Conservation (phyloP, 768 basidiomycete species). For the Rhizopogon roseolus region DNA sequence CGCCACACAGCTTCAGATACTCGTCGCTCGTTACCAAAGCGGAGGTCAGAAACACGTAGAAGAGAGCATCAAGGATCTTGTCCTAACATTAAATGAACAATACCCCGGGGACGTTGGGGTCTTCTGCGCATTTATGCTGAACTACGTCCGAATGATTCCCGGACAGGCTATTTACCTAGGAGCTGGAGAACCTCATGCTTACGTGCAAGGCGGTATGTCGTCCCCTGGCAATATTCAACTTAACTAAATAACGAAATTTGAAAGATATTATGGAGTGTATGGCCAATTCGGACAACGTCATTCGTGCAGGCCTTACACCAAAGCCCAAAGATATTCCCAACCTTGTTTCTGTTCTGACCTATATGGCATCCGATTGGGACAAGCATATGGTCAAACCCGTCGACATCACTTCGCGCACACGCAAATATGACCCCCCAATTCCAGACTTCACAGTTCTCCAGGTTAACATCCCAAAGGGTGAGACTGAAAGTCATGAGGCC, state of each 20-base stretch:
- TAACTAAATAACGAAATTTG: neutral
- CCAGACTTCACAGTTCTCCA: slow-evolving; percentile 88
- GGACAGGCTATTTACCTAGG: slow-evolving; percentile 94
- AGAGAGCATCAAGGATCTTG: slow-evolving; percentile 53
- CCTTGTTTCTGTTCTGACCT: slow-evolving; percentile 83
- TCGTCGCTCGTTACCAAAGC: slow-evolving; percentile 61
- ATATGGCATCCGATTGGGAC: slow-evolving; percentile 61
- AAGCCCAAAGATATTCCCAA: slow-evolving; percentile 94
- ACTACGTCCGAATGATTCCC: slow-evolving; percentile 71
- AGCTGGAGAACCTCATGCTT: slow-evolving; percentile 96
- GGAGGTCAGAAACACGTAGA: slow-evolving; percentile 36
- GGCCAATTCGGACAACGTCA: slow-evolving; percentile 99
- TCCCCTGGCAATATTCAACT: neutral
- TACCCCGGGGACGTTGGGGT: slow-evolving; percentile 93
- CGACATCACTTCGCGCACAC: slow-evolving; percentile 23
- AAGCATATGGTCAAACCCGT: slow-evolving; percentile 66
- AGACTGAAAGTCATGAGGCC: slow-evolving; percentile 49
- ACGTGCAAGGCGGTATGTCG: slow-evolving; percentile 80
- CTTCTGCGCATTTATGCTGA: slow-evolving; percentile 87
- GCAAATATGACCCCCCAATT: slow-evolving; percentile 87
- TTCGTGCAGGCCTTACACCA: slow-evolving; percentile 95
- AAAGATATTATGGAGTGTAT: slow-evolving; percentile 98
- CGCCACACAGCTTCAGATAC: slow-evolving; percentile 45
- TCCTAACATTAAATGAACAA: slow-evolving; percentile 59
- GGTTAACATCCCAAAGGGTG: slow-evolving; percentile 41